Evolutionary conservation across 345 rosid species (phyloP), one percentile per base, ranked within the genome.

Genomic region (Euphorbia pulcherrima): DNA sequence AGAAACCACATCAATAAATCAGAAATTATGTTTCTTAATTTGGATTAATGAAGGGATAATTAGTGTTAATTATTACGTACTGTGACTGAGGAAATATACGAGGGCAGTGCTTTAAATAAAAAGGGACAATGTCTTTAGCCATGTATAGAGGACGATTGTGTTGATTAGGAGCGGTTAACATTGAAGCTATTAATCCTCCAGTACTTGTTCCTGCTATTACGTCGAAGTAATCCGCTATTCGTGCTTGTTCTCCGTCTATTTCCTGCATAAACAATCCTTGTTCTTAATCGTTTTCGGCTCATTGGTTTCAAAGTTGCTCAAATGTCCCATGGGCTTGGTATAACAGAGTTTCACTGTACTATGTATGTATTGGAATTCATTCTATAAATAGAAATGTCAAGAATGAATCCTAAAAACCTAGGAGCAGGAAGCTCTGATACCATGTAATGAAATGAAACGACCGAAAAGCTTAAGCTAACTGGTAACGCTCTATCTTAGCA

Each of bases 171-270:
- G 69, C 69, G 18, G 69, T 56, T 13, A 71, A 50, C 75, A 62
- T 71, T 5, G 55, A 8, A 47, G 69, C 4, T 7, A 71, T 16
- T 14, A 70, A 52, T 60, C 75, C 75, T 17, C 68, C 60, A 2
- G 61, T 61, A 64, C 79, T 75, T 8, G 79, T 66, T 55, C 74
- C 79, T 4, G 75, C 72, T 4, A 70, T 66, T 29, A 70, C 68
- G 18, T 75, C 68, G 29, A 66, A 61, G 28, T 44, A 75, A 46
- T 47, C 68, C 51, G 47, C 68, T 21, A 70, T 72, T 20, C 69
- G 21, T 10, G 35, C 69, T 46, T 62, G 2, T 62, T 62, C 65
- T 21, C 69, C 75, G 28, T 76, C 66, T 20, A 71, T 16, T 48
- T 75, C 68, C 74, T 69, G 52, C 35, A 4, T 33, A 33, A 33